These are phyloP conservation scores for Ajuga reptans DNA, from an alignment of 305 asterid species.

Conservation along the genomic window DNA sequence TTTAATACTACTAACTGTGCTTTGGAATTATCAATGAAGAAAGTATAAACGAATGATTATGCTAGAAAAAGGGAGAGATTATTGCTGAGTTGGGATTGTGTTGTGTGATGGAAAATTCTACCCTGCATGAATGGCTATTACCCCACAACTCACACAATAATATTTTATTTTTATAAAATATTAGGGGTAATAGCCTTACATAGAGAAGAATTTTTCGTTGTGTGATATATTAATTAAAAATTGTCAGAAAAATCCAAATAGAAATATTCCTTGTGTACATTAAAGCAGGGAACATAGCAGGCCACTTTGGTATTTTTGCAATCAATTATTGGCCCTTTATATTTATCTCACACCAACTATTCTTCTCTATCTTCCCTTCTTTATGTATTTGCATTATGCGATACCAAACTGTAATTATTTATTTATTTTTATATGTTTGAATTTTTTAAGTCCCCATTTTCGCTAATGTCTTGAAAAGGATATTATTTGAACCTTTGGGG, in stretches of 20 bases:
- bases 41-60: slow-evolving; percentile 20
- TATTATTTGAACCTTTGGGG: background rate
- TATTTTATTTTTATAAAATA: too few relatives aligned
- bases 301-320: slow-evolving; percentile 30
- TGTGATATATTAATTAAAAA: slow-evolving; percentile 1
- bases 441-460: background rate
- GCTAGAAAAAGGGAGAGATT: slow-evolving; percentile 18
- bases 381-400: background rate
- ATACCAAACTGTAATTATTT: background rate
- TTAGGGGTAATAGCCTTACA: too few relatives aligned
- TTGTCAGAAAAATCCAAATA: slow-evolving; percentile 42
- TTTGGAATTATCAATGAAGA: background rate
- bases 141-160: too few relatives aligned
- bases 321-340: slow-evolving; percentile 42
- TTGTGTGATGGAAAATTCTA: too few relatives aligned
- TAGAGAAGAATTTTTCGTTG: too few relatives aligned
- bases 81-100: slow-evolving; percentile 18
- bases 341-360: slow-evolving; percentile 28
- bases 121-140: too few relatives aligned
- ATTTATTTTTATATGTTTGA: background rate
- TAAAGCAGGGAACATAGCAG: slow-evolving; percentile 39
- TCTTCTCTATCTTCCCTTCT: background rate
- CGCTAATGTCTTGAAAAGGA: background rate
- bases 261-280: slow-evolving; percentile 21
- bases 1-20: background rate